Evolutionary conservation across 495 filamentous ascomycete genomes (phyloP).

Genomic region (Polyplosphaeria fusca): DNA sequence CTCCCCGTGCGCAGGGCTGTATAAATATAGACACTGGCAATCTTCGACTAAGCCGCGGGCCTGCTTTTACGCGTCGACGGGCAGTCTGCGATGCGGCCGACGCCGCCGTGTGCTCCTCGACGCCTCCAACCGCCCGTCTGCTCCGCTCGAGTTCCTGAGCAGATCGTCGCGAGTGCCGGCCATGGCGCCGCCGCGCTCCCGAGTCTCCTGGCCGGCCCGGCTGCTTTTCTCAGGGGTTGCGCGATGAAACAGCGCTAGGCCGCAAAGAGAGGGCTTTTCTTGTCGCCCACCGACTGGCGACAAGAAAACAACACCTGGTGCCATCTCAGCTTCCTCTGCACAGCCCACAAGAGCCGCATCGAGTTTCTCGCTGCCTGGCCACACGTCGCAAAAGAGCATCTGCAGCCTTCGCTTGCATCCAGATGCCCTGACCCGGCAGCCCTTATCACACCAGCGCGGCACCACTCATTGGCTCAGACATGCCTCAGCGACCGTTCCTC

Average conservation of each 20-base stretch:
- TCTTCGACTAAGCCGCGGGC: conserved; percentile 15
- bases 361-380: conserved; percentile 11
- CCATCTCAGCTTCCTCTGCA: conserved; percentile 30
- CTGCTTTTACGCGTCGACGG: not conserved
- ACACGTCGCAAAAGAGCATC: conserved; percentile 13
- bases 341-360: conserved; percentile 28
- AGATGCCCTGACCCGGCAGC: conserved; percentile 20
- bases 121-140: not conserved
- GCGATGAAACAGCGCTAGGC: conserved; percentile 25
- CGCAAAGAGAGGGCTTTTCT: conserved; percentile 7
- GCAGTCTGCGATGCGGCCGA: not conserved
- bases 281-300: conserved; percentile 28
- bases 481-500: conserved; percentile 29
- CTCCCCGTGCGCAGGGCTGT: conserved; percentile 28
- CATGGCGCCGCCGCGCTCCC: conserved; percentile 15
- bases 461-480: conserved; percentile 16
- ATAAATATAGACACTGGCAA: conserved; percentile 25
- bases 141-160: conserved; percentile 1
- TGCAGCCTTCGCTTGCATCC: conserved; percentile 25
- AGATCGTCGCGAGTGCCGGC: conserved; percentile 12
- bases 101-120: not conserved
- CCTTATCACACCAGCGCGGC: conserved; percentile 5
- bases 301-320: conserved; percentile 15
- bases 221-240: conserved; percentile 29
- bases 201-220: conserved; percentile 13